Conservation (phyloP, 179 eudicot species). For the Beta macrorhiza region DNA sequence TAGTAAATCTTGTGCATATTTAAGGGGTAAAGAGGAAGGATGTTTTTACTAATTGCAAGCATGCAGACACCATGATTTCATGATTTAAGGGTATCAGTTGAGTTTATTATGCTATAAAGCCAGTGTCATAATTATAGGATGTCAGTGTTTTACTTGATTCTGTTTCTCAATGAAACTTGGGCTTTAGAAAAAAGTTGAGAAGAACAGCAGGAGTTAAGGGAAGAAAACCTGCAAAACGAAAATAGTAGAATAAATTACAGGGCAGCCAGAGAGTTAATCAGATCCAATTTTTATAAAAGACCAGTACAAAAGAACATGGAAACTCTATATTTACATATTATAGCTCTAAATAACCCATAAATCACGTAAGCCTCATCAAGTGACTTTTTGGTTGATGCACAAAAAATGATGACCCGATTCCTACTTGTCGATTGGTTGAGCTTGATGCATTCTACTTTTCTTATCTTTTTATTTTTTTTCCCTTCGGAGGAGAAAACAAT, state of each 20-base stretch:
- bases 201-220: neutral
- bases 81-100: constrained; percentile 24
- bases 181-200: neutral
- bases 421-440: neutral
- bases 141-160: constrained; percentile 10
- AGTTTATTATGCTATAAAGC: constrained; percentile 5
- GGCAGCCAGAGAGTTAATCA: neutral
- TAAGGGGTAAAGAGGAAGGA: neutral
- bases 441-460: neutral
- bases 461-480: neutral
- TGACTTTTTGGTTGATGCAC: no score
- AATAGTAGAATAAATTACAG: neutral
- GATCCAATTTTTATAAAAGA: neutral
- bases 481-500: neutral
- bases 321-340: no score
- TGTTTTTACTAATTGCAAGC: neutral
- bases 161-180: constrained; percentile 1
- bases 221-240: neutral
- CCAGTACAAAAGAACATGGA: neutral
- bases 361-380: no score
- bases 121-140: neutral
- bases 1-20: neutral
- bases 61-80: constrained; percentile 19
- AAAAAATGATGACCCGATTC: neutral
- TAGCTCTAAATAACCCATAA: no score